Conservation (phyloP, 2,329 filamentous ascomycete species). For the Exophiala xenobiotica region DNA sequence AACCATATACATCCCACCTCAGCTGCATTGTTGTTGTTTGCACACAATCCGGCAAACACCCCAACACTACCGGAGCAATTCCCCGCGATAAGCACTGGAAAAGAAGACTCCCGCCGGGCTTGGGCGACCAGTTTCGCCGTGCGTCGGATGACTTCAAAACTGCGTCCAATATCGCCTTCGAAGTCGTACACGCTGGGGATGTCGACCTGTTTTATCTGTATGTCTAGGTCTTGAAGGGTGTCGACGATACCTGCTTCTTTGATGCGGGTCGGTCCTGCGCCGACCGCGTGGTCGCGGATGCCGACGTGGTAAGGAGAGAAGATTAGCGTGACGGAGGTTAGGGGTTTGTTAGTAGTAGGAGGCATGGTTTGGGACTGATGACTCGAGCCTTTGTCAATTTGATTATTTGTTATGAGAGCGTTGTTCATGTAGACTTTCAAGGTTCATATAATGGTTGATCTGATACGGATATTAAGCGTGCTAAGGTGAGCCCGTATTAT, state of each 20-base stretch:
- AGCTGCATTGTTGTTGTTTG: not conserved
- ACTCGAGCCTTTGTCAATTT: no score
- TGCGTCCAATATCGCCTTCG: not conserved
- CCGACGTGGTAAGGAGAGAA: not conserved
- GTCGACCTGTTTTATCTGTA: not conserved
- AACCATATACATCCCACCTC: not conserved
- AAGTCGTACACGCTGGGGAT: not conserved
- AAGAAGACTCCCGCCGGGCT: not conserved
- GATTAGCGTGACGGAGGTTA: not conserved
- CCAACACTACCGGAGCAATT: not conserved
- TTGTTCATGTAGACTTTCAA: no score
- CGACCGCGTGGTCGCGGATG: not conserved
- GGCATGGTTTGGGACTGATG: no score
- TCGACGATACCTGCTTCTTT: not conserved
- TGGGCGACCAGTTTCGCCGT: not conserved
- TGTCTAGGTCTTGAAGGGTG: not conserved
- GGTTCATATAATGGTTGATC: no score
- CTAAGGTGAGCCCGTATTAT: no score
- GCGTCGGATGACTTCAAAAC: not conserved
- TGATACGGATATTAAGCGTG: no score
- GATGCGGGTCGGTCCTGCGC: not conserved
- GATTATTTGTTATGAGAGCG: no score
- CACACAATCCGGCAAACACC: not conserved
- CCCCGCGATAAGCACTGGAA: not conserved
- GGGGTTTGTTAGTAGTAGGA: not conserved